Evolutionary conservation across 140 eudicot genomes (phyloP), one percentile per base, ranked within the genome.

Genomic region (Flaveria floridana): DNA sequence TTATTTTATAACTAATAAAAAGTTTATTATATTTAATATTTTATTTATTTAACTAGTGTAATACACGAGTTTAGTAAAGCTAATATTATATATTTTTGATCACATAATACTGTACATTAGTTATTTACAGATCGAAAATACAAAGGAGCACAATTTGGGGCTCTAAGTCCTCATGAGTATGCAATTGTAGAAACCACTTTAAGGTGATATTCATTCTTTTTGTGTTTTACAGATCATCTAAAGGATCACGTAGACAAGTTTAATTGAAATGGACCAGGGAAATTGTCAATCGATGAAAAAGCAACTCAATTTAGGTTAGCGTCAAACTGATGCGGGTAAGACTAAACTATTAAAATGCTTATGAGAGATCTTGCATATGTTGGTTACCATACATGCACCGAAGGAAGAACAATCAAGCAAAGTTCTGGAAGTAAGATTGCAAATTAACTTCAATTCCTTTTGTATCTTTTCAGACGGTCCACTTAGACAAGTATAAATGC

Each of bases 241-340:
- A 51, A 48, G 55, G 37, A 53, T 74, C 53, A 57, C 16, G 16
- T 44, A 76, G 65, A 46, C 76, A 80, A 65, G 34, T 59, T 79
- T 64, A 71, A 68, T 79, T 72, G 81, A 73, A 61, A 73, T 84
- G 82, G 72, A 76, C 61, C 78, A 95, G 99, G 95, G 95, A 86
- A 68, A 95, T 95, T 97, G 80, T 87, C 44, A 81, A 88, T 81
- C 97, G 89, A 79, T 92, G 96, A 30, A 88, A 86, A 85, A 91
- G 97, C 82, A 95, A 95, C 82, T 87, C 99, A 46, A 95, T 95
- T 66, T 67, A 91, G 83, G 99, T 94, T 11, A 94, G 99, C 70
- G 99, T 65, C 96, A 94, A 87, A 94, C 96, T 81, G 99, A 96
- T 67, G 96, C 99, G 7, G 99, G 99, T 53, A 94, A 94, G 82